Evolutionary conservation across 805 yeast genomes (phyloP).

Genomic region (Suhomyces xylopsoci): DNA sequence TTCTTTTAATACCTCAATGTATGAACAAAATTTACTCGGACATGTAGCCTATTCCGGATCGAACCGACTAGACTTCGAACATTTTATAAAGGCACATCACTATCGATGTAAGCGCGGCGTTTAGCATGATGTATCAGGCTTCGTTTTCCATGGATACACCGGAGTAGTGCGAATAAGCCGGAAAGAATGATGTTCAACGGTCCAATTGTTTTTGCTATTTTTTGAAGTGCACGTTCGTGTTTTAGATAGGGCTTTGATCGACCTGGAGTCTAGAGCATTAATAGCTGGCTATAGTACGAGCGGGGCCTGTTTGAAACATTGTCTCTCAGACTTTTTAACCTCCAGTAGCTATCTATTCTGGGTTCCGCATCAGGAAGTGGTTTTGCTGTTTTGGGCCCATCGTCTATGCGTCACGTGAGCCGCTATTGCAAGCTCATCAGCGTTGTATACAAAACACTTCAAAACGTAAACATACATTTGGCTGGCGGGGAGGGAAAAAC

Average conservation of each 20-base stretch:
- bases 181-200: neutral
- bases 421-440: neutral
- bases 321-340: neutral
- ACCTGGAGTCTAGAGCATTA: neutral
- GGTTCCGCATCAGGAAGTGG: slow-evolving; percentile 2
- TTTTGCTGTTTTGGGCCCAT: slow-evolving; percentile 2
- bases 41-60: neutral
- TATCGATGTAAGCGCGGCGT: neutral
- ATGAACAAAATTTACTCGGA: neutral
- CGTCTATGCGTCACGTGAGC: neutral
- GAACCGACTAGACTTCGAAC: neutral
- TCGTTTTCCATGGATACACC: neutral
- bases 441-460: neutral
- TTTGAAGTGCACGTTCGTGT: neutral
- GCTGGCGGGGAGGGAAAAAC: neutral
- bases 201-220: neutral
- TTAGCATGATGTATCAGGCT: neutral
- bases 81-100: neutral
- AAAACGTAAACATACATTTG: neutral
- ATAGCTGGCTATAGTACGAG: neutral
- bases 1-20: slow-evolving; percentile 1
- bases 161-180: neutral
- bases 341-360: neutral
- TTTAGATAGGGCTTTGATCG: neutral
- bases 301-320: neutral